These are phyloP conservation scores for Penicillium expansum DNA, from an alignment of 2,329 filamentous ascomycete species.

Conservation along the genomic window DNA sequence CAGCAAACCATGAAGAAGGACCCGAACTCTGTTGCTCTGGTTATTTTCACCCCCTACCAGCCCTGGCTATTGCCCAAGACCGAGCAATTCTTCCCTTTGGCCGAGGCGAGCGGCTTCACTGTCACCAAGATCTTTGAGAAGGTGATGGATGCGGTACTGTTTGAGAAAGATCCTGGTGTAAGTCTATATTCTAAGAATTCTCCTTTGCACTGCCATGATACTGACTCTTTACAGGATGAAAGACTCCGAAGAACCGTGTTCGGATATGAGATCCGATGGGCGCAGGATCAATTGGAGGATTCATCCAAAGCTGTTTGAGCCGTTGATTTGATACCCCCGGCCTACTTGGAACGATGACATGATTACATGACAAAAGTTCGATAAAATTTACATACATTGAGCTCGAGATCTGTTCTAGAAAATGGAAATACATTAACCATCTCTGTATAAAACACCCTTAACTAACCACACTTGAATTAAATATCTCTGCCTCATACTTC, in stretches of 20 bases:
- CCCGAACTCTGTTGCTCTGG: constrained; percentile 63
- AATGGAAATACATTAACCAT: not conserved
- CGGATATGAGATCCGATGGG: constrained; percentile 71
- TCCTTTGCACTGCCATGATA: not conserved
- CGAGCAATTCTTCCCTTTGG: constrained; percentile 79
- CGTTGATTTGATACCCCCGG: constrained; percentile 10
- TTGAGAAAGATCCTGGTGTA: constrained; percentile 79
- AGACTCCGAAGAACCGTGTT: constrained; percentile 77
- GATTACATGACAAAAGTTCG: constrained; percentile 11
- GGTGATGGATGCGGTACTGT: constrained; percentile 81
- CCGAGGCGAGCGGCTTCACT: constrained; percentile 65
- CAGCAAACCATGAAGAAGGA: constrained; percentile 61
- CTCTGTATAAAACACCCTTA: not conserved
- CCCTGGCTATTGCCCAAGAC: constrained; percentile 87
- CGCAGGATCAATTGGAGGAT: constrained; percentile 28
- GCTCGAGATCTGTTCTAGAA: not conserved
- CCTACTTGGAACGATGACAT: constrained; percentile 9
- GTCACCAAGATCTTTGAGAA: constrained; percentile 80
- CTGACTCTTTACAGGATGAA: constrained; percentile 58
- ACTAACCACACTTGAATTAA: too few relatives aligned
- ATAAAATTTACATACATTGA: not conserved
- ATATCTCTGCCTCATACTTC: not conserved
- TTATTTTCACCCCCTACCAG: constrained; percentile 92
- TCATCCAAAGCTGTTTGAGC: constrained; percentile 8
- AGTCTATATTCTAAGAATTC: constrained; percentile 28